A percentile compares a stretch with the other conserved stretches of the same genome.
phyloP scores from a whole-genome alignment of 768 basidiomycete species.

The Termitomyces bulborhizus region DNA sequence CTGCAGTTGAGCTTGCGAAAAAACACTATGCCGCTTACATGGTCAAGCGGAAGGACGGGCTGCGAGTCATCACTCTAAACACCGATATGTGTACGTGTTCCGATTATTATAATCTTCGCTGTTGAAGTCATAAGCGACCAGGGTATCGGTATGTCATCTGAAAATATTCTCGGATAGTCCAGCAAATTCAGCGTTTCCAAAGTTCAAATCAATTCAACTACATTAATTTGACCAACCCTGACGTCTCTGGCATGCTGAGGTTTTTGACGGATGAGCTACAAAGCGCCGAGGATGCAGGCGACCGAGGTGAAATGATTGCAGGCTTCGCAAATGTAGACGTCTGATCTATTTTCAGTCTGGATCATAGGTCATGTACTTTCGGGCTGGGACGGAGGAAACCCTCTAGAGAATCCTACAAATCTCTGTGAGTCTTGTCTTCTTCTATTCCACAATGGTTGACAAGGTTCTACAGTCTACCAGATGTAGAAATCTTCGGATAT shows the following conservation, averaged over 20 bases:
- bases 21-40: slow-evolving; percentile 72
- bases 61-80: slow-evolving; percentile 69
- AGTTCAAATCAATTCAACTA: slow-evolving; percentile 73
- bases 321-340: slow-evolving; percentile 18
- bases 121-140: slow-evolving; percentile 4
- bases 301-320: slow-evolving; percentile 40
- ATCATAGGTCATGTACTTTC: slow-evolving; percentile 51
- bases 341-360: slow-evolving; percentile 35
- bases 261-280: slow-evolving; percentile 77
- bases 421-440: slow-evolving; percentile 41
- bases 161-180: neutral
- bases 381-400: slow-evolving; percentile 71
- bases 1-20: slow-evolving; percentile 49
- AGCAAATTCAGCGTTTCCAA: neutral
- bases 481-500: slow-evolving; percentile 23
- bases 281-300: slow-evolving; percentile 70
- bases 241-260: slow-evolving; percentile 69
- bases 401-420: slow-evolving; percentile 58
- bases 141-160: slow-evolving; percentile 29
- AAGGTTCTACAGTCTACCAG: slow-evolving; percentile 26
- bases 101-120: neutral
- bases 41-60: slow-evolving; percentile 62
- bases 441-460: neutral
- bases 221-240: slow-evolving; percentile 64
- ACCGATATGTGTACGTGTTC: slow-evolving; percentile 62